Conservation (phyloP, 371 early-diverging fungal genomes). For the Mortierella sp. region DNA sequence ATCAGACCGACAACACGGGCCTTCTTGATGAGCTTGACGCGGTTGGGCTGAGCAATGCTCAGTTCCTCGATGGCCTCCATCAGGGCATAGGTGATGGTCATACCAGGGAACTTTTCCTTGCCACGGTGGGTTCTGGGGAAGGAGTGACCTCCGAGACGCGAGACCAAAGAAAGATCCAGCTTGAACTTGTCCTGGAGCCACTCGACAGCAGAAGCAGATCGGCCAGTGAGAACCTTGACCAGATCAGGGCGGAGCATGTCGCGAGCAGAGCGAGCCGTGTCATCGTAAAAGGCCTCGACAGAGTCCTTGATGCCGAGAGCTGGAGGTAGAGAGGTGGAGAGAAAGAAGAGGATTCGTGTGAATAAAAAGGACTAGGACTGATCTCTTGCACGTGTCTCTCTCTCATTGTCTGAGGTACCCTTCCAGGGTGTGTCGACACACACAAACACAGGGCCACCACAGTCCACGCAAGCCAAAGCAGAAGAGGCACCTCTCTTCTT, state of each 20-base stretch:
- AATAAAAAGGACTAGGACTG: not conserved
- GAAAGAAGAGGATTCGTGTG: constrained; percentile 1
- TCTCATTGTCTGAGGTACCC: not conserved
- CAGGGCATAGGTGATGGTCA: constrained; percentile 95
- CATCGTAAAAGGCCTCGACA: constrained; percentile 87
- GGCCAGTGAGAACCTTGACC: constrained; percentile 86
- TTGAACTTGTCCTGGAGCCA: constrained; percentile 93
- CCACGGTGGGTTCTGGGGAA: constrained; percentile 96
- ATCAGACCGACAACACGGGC: constrained; percentile 77
- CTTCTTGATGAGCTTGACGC: constrained; percentile 83
- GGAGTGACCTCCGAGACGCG: constrained; percentile 91
- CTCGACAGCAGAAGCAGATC: constrained; percentile 89
- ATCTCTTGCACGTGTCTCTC: not conserved
- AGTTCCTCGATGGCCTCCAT: constrained; percentile 89
- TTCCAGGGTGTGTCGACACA: not conserved
- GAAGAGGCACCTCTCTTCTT: too few relatives aligned
- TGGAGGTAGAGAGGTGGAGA: constrained; percentile 49
- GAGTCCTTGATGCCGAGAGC: constrained; percentile 79
- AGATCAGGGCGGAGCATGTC: constrained; percentile 87
- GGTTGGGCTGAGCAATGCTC: constrained; percentile 72
- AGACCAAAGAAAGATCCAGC: constrained; percentile 87
- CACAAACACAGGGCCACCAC: too few relatives aligned
- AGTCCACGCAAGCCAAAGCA: too few relatives aligned
- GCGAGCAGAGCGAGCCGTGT: constrained; percentile 89
- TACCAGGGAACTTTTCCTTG: constrained; percentile 93